Evolutionary conservation across 148 eudicot genomes (phyloP), one percentile per base, ranked within the genome.

Genomic region (Rhododendron ovatum): DNA sequence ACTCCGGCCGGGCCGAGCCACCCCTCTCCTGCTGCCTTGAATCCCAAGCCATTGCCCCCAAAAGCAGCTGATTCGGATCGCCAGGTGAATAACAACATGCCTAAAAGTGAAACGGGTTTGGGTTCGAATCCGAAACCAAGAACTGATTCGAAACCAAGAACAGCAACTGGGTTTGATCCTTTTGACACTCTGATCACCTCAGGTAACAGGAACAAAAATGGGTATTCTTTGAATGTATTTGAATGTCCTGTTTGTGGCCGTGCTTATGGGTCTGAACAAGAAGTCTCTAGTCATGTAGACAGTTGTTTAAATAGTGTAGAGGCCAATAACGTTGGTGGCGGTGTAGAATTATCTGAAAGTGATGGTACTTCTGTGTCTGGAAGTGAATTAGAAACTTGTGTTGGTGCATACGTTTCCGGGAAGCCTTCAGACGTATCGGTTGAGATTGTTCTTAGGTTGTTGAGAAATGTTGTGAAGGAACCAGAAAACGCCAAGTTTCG

Each of bases 191-290:
- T 98, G 88, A 91, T 95, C 55, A 98, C 99, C 22, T 85, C 98
- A 24, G 93, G 95, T 71, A 90, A 93, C 69, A 89, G 98, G 73
- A 98, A 92, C 50, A 89, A 90, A 59, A 92, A 93, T 84, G 99
- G 98, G 55, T 94, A 88, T 80, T 87, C 91, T 2, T 91, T 95
- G 20, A 91, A 91, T 55, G 96, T 94, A 87, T 94, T 94, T 85
- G 99, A 98, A 87, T 98, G 99, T 75, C 99, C 97, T 2, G 92
- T 95, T 87, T 98, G 99, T 91, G 91, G 92, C 47, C 82, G 87
- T 37, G 95, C 90, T 22, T 98, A 88, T 75, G 90, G 80, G 50
- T 95, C 99, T 3, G 98, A 98, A 85, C 93, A 93, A 43, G 98
- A 95, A 85, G 97, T 98, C 67, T 90, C 96, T n/a, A 78, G 48